These are phyloP conservation scores for Lentinula novae-zelandiae DNA, from an alignment of 1,284 basidiomycete species.

Conservation along the genomic window DNA sequence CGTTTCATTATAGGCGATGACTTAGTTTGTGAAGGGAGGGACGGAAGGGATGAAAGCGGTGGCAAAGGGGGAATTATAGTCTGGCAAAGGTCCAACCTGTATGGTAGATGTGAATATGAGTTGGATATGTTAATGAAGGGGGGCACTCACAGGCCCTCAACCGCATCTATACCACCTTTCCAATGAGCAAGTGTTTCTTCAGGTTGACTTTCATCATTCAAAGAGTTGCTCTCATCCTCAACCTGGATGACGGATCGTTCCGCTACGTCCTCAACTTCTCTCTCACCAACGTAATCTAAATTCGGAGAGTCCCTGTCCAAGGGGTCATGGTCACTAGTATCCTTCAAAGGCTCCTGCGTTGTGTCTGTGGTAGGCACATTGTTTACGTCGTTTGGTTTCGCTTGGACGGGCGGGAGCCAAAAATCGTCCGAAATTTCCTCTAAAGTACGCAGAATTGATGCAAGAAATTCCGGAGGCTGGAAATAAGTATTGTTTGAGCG, in stretches of 20 bases:
- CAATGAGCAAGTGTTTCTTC: slow-evolving; percentile 22
- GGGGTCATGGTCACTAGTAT: not conserved
- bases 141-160: slow-evolving; percentile 54
- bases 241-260: not conserved
- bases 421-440: slow-evolving; percentile 45
- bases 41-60: slow-evolving; percentile 38
- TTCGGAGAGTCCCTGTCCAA: not conserved
- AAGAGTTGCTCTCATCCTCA: not conserved
- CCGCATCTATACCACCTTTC: slow-evolving; percentile 39
- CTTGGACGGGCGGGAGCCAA: slow-evolving; percentile 35
- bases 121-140: slow-evolving; percentile 6
- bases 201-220: not conserved
- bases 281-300: not conserved
- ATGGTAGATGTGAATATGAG: slow-evolving; percentile 1
- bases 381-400: not conserved
- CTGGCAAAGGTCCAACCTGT: slow-evolving; percentile 28
- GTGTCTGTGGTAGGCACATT: not conserved
- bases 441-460: slow-evolving; percentile 49
- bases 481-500: slow-evolving; percentile 13
- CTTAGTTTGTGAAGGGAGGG: not conserved
- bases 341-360: not conserved
- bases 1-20: slow-evolving; percentile 43
- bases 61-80: slow-evolving; percentile 43
- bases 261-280: not conserved
- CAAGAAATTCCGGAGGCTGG: slow-evolving; percentile 66